Percentiles rank a stretch among this genome's conserved stretches.
These are phyloP conservation scores for Dipodascus geniculatus DNA, from an alignment of 805 yeast species.

Conservation along the genomic window DNA sequence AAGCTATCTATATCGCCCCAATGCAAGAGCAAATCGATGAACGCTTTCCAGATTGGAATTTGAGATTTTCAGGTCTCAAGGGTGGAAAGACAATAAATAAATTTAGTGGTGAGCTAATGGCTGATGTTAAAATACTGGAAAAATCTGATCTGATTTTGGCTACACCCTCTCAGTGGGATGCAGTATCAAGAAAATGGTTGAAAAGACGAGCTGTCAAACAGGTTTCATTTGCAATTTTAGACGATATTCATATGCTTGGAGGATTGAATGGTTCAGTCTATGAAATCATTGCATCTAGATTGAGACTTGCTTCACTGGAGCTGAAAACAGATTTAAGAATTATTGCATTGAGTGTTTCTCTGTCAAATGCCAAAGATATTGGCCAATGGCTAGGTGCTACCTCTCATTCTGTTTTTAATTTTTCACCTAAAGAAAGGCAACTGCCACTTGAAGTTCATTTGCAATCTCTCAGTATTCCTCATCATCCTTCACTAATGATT, in stretches of 20 bases:
- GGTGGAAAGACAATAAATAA: constrained; percentile 48
- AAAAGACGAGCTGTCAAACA: constrained; percentile 55
- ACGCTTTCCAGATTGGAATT: constrained; percentile 40
- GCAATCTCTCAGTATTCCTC: constrained; percentile 32
- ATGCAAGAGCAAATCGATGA: constrained; percentile 42
- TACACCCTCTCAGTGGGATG: constrained; percentile 72
- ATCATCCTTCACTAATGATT: constrained; percentile 39
- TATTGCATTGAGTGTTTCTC: constrained; percentile 56
- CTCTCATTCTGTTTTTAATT: constrained; percentile 52
- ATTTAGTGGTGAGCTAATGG: constrained; percentile 43
- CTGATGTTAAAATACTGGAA: constrained; percentile 45
- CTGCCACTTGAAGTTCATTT: constrained; percentile 47
- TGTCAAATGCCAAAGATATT: constrained; percentile 65
- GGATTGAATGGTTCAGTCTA: constrained; percentile 49
- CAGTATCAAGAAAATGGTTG: constrained; percentile 71
- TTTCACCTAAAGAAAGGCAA: constrained; percentile 49
- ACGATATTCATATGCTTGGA: constrained; percentile 61
- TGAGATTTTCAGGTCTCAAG: constrained; percentile 34
- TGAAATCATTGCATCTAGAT: constrained; percentile 59
- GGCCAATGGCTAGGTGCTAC: constrained; percentile 80
- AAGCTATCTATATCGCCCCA: constrained; percentile 65
- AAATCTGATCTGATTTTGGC: constrained; percentile 57
- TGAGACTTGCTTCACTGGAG: constrained; percentile 59
- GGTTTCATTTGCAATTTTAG: constrained; percentile 59
- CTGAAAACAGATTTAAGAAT: constrained; percentile 43